These are phyloP conservation scores for Millerago galiae DNA, from an alignment of 805 yeast species.

Conservation along the genomic window DNA sequence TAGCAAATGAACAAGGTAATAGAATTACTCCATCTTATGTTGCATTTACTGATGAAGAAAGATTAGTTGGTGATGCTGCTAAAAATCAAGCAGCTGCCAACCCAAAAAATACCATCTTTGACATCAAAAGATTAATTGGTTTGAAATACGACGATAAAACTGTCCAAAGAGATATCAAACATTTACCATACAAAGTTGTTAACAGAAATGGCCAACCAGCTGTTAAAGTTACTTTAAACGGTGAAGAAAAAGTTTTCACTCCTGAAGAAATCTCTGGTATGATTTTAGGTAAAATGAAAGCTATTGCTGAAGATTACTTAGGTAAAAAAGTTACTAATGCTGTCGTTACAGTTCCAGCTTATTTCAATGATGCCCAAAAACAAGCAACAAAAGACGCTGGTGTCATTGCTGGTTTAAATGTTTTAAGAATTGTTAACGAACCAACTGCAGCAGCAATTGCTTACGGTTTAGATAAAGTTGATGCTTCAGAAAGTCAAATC, in stretches of 20 bases:
- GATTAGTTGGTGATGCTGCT: conserved; percentile 94
- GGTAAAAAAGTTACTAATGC: conserved; percentile 84
- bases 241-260: conserved; percentile 70
- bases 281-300: conserved; percentile 88
- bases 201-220: conserved; percentile 77
- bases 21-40: conserved; percentile 95
- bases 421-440: conserved; percentile 84
- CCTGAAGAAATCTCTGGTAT: conserved; percentile 93
- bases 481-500: conserved; percentile 73
- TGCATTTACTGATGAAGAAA: conserved; percentile 86
- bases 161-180: conserved; percentile 77
- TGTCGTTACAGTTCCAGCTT: conserved; percentile 90
- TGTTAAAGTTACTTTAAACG: conserved; percentile 67
- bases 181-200: conserved; percentile 67
- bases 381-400: conserved; percentile 95
- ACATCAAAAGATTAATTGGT: conserved; percentile 89
- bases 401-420: conserved; percentile 83
- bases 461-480: conserved; percentile 80
- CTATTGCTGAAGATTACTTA: conserved; percentile 85
- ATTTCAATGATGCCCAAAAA: conserved; percentile 90
- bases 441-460: conserved; percentile 99
- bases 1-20: conserved; percentile 96
- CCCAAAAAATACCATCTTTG: conserved; percentile 81
- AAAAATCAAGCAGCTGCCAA: conserved; percentile 92
- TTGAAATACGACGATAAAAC: conserved; percentile 68